Conservation (phyloP, 2,329 filamentous ascomycete genomes). For the Aspergillus awamori region DNA sequence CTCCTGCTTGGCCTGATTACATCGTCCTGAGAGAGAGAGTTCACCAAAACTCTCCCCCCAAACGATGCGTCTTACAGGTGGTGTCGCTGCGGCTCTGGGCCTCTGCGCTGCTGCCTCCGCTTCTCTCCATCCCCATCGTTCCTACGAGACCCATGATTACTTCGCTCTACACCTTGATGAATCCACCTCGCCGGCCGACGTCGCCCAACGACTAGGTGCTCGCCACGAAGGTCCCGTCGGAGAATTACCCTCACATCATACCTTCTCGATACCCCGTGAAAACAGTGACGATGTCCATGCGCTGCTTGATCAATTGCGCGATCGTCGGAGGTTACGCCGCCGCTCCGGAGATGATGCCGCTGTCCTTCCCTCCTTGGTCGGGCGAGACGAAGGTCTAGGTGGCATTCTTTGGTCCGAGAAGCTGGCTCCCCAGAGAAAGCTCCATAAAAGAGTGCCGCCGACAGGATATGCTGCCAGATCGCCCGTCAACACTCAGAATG, state of each 20-base stretch:
- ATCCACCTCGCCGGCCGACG: constrained; percentile 63
- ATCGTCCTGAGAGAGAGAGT: constrained; percentile 16
- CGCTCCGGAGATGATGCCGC: constrained; percentile 27
- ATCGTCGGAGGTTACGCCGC: constrained; percentile 65
- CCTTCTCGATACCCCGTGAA: constrained; percentile 72
- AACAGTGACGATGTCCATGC: constrained; percentile 58
- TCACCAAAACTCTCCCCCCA: neutral
- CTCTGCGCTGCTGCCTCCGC: constrained; percentile 53
- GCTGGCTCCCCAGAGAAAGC: constrained; percentile 64
- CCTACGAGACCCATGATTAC: constrained; percentile 84
- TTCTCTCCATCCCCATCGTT: constrained; percentile 58
- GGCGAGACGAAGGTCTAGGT: constrained; percentile 63
- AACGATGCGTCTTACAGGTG: constrained; percentile 28
- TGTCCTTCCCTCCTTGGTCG: constrained; percentile 15
- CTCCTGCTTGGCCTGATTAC: constrained; percentile 21
- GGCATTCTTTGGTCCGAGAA: constrained; percentile 79
- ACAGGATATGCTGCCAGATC: constrained; percentile 37
- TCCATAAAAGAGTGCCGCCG: constrained; percentile 61
- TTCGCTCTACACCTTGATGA: constrained; percentile 84
- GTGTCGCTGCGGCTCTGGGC: constrained; percentile 30
- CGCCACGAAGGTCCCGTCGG: constrained; percentile 80
- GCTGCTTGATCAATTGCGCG: constrained; percentile 56
- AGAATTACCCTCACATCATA: constrained; percentile 76
- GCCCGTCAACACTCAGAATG: constrained; percentile 45
- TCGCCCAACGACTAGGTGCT: constrained; percentile 74